phyloP scores from a whole-genome alignment of 257 asterid species.

The Solanum medicagineum region DNA sequence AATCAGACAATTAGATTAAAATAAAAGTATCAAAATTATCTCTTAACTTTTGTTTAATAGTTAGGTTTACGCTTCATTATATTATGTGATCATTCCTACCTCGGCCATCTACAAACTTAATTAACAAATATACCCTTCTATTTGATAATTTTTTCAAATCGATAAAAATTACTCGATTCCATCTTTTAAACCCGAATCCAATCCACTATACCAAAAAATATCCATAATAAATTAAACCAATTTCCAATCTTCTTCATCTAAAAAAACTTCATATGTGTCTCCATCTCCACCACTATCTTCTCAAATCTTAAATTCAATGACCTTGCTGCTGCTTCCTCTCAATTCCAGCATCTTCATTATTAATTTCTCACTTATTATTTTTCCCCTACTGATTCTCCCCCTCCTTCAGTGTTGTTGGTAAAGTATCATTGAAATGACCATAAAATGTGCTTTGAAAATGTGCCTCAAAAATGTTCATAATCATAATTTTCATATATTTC shows the following conservation, averaged over 20 bases:
- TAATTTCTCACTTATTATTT: constrained; percentile 44
- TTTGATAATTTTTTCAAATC: background rate
- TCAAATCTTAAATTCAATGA: background rate
- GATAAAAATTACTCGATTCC: background rate
- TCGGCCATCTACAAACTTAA: background rate
- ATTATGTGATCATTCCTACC: background rate
- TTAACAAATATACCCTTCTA: background rate
- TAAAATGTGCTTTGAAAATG: too few relatives aligned
- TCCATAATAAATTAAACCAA: background rate
- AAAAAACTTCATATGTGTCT: background rate
- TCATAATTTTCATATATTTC: too few relatives aligned
- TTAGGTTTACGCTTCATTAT: background rate
- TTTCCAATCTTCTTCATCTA: background rate
- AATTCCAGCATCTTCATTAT: constrained; percentile 22
- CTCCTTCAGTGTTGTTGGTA: background rate
- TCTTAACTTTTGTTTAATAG: background rate
- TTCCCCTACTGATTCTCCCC: constrained; percentile 42
- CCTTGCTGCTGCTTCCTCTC: constrained; percentile 11
- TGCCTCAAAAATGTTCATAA: too few relatives aligned
- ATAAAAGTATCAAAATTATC: background rate
- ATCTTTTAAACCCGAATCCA: background rate
- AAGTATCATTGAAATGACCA: too few relatives aligned
- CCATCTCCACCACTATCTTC: background rate
- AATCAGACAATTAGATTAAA: too few relatives aligned
- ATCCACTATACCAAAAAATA: background rate